Evolutionary conservation across 2,329 filamentous ascomycete genomes (phyloP).

Genomic region (Clonostachys solani): DNA sequence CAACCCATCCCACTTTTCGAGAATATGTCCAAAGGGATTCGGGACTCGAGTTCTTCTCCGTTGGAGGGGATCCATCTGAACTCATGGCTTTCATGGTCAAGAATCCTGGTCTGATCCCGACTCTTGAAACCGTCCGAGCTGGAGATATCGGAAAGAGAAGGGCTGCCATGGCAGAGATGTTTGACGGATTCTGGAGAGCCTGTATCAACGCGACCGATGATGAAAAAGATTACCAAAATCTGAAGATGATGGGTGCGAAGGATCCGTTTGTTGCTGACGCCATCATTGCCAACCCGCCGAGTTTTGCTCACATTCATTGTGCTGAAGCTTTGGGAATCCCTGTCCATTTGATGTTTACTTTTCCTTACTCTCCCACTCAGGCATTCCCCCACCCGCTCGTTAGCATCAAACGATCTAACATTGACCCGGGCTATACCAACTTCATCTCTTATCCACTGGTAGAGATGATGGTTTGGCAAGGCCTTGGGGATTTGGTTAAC

Average conservation of each 20-base stretch:
- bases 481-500: conserved; percentile 75
- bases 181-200: conserved; percentile 76
- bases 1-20: conserved; percentile 73
- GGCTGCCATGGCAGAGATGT: conserved; percentile 74
- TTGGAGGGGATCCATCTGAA: conserved; percentile 75
- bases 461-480: conserved; percentile 90
- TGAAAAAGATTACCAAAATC: conserved; percentile 48
- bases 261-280: conserved; percentile 65
- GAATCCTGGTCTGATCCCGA: conserved; percentile 75
- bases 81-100: conserved; percentile 89
- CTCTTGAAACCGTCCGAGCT: conserved; percentile 64
- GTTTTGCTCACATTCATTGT: conserved; percentile 74
- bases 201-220: conserved; percentile 73
- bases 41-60: conserved; percentile 74
- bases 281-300: conserved; percentile 83
- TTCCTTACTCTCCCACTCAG: conserved; percentile 73
- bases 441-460: conserved; percentile 78
- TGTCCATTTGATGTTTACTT: conserved; percentile 84
- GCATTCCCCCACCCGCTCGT: conserved; percentile 75
- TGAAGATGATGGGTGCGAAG: conserved; percentile 61
- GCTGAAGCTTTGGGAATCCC: conserved; percentile 76
- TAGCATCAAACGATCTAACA: conserved; percentile 68
- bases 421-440: conserved; percentile 70
- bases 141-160: conserved; percentile 68
- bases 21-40: conserved; percentile 71